phyloP scores from a whole-genome alignment of 1,284 basidiomycete genomes.

The Exobasidium rhododendri region DNA sequence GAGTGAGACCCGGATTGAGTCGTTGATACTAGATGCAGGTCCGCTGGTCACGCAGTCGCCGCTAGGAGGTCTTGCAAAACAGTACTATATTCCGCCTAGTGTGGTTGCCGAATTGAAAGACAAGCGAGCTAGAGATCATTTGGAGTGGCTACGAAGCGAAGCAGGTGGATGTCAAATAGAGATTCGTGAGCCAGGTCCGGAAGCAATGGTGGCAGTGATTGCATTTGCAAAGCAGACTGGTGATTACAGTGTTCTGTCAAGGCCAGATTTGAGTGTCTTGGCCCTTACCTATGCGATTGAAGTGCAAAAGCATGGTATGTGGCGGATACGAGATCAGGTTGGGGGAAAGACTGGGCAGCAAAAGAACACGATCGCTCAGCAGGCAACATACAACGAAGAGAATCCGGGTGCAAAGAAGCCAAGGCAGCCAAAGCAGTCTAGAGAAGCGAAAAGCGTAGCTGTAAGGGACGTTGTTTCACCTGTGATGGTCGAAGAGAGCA shows the following conservation, averaged over 20 bases:
- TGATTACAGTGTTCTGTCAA: constrained; percentile 88
- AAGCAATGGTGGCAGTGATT: constrained; percentile 64
- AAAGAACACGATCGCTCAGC: constrained; percentile 21
- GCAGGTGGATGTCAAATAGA: constrained; percentile 32
- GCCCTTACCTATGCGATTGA: constrained; percentile 81
- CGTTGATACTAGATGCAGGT: constrained; percentile 50
- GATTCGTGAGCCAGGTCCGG: constrained; percentile 42
- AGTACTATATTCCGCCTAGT: constrained; percentile 46
- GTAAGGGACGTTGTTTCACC: not conserved
- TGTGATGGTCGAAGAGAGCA: not conserved
- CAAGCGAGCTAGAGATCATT: constrained; percentile 41
- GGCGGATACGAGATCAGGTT: constrained; percentile 59
- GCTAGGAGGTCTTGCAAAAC: constrained; percentile 40
- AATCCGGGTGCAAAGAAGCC: not conserved
- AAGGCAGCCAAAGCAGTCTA: constrained; percentile 23
- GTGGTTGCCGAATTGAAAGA: constrained; percentile 52
- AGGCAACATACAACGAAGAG: not conserved
- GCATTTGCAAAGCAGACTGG: constrained; percentile 93
- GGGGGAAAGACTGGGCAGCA: constrained; percentile 52
- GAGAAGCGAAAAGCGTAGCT: constrained; percentile 16
- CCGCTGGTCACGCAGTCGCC: constrained; percentile 47
- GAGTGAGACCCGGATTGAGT: constrained; percentile 34
- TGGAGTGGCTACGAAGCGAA: constrained; percentile 43
- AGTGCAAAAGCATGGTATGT: constrained; percentile 60
- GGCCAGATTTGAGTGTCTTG: constrained; percentile 84